Base-by-base conservation (phyloP, 805 yeast species). In the Saturnispora quitensis region DNA sequence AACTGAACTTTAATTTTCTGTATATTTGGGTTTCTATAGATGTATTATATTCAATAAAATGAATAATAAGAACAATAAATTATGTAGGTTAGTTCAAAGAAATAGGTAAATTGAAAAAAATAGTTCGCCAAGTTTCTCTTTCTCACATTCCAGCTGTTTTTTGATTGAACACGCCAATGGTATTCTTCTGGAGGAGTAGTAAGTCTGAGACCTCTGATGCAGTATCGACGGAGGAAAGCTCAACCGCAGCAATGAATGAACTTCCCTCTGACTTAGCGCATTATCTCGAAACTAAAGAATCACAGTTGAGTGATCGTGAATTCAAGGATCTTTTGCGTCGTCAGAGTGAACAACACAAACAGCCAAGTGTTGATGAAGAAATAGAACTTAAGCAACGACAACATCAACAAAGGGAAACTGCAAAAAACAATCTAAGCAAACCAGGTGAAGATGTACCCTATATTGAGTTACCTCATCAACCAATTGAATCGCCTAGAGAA, bases 301-400 rank as follows among this genome's bases (percentile, higher is more conserved):
- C 67, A 1, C 46, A 50, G 13, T 45, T 67, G 33, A 62, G 66
- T 57, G 67, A 65, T 48, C 55, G 69, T 40, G 68, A 66, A 48
- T 64, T 67, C 53, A 67, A 66, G 53, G 54, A 54, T 12, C 47
- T 58, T 7, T 48, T 65, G 13, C 45, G 51, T 8, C 52, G 58
- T 43, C 52, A 51, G 10, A 46, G 54, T 20, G 53, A 38, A 4
- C 40, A 50, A 15, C 48, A 50, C 33, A 27, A 33, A 18, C 33
- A 44, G 12, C 52, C 48, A 18, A 51, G 53, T 43, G 50, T 44
- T 6, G 52, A 50, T 4, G 53, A 45, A 27, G 28, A 46, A 4
- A 50, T 47, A 15, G 25, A 38, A 9, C 36, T 45, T 15, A 47
- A 50, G 22, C 47, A 33, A 6, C 43, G 38, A 17, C 42, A 46